Conservation (phyloP, 495 filamentous ascomycete species). For the Penicillium canariense region DNA sequence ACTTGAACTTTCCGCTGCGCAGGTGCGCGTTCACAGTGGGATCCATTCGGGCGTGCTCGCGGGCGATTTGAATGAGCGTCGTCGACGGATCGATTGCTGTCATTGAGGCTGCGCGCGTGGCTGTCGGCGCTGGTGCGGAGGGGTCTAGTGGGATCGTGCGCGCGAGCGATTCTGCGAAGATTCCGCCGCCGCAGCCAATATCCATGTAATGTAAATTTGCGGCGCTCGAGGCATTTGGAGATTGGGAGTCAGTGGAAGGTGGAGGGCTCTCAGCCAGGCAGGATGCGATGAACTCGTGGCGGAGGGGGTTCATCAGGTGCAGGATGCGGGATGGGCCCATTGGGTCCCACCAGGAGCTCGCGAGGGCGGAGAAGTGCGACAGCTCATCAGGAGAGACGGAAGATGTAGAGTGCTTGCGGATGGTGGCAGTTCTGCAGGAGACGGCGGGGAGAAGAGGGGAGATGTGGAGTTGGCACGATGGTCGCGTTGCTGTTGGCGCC, state of each 20-base stretch:
- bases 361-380: constrained; percentile 90
- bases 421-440: neutral
- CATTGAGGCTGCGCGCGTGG: constrained; percentile 63
- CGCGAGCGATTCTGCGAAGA: constrained; percentile 90
- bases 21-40: constrained; percentile 50
- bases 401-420: constrained; percentile 50
- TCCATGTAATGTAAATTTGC: constrained; percentile 72
- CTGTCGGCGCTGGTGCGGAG: constrained; percentile 44
- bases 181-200: constrained; percentile 93
- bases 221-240: constrained; percentile 1
- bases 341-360: constrained; percentile 96
- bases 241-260: constrained; percentile 7
- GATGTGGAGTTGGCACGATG: constrained; percentile 7
- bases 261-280: constrained; percentile 55
- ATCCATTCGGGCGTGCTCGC: constrained; percentile 68
- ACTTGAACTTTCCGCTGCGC: constrained; percentile 56
- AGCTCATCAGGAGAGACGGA: constrained; percentile 84
- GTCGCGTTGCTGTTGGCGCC: constrained; percentile 5
- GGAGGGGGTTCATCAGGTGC: constrained; percentile 96
- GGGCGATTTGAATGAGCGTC: constrained; percentile 76
- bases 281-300: constrained; percentile 81
- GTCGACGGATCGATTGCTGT: constrained; percentile 82
- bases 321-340: constrained; percentile 88
- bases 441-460: neutral
- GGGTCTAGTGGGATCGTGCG: constrained; percentile 53